phyloP scores from a whole-genome alignment of 148 eudicot genomes.

The Bassia scoparia region DNA sequence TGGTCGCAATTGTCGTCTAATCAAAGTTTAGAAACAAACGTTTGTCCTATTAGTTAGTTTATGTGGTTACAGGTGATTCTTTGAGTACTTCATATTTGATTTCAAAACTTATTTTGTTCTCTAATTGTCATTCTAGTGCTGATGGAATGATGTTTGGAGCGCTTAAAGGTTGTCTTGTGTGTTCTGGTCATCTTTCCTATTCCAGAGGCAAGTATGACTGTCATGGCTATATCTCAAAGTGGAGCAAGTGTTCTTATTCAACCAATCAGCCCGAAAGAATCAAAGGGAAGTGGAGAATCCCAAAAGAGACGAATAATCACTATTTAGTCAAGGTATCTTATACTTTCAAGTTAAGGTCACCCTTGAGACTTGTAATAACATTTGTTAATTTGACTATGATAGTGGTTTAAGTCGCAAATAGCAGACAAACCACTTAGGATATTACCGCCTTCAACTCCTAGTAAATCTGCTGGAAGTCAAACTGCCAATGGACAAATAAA shows the following conservation, averaged over 20 bases:
- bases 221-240: conserved; percentile 73
- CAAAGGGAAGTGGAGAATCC: conserved; percentile 85
- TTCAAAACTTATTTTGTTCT: too few species aligned
- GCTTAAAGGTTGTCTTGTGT: conserved; percentile 54
- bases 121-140: conserved; percentile 52
- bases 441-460: conserved; percentile 54
- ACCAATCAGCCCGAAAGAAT: conserved; percentile 66
- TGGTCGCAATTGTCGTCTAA: background rate
- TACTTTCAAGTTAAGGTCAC: conserved; percentile 1
- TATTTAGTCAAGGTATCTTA: conserved; percentile 72
- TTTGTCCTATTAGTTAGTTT: background rate
- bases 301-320: conserved; percentile 61
- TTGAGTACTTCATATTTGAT: too few species aligned
- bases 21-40: background rate
- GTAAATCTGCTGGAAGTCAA: conserved; percentile 39
- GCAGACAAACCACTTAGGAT: conserved; percentile 58
- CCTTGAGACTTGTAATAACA: conserved; percentile 17
- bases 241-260: conserved; percentile 88
- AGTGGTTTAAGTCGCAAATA: conserved; percentile 88
- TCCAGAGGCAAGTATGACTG: conserved; percentile 77
- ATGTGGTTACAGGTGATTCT: too few species aligned
- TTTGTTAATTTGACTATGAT: conserved; percentile 25
- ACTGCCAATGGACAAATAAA: conserved; percentile 39
- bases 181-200: conserved; percentile 69
- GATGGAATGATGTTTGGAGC: conserved; percentile 98